Percentiles rank a stretch among this genome's conserved stretches.
Conservation (phyloP, 306 rosid genomes). For the Elaeagnus macrophylla region DNA sequence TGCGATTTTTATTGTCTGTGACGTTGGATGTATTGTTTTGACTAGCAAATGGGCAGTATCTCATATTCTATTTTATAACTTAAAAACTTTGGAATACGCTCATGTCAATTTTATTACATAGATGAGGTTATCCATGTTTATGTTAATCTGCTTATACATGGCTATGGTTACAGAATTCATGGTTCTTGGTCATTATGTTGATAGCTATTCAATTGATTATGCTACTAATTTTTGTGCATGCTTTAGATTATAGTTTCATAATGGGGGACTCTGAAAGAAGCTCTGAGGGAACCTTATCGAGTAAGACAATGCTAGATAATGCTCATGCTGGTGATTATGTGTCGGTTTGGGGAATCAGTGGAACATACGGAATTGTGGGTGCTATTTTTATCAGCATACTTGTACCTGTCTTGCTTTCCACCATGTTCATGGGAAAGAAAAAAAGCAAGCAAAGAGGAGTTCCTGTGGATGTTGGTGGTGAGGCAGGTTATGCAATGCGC, state of each 20-base stretch:
- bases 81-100: too few species aligned
- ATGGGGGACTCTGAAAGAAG: conserved; percentile 35
- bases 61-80: too few species aligned
- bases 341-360: conserved; percentile 40
- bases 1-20: too few species aligned
- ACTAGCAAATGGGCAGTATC: too few species aligned
- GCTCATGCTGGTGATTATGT: conserved; percentile 24
- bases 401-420: conserved; percentile 37
- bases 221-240: too few species aligned
- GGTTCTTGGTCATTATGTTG: too few species aligned
- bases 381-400: conserved; percentile 48
- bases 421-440: conserved; percentile 46
- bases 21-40: too few species aligned
- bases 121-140: too few species aligned
- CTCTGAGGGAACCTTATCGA: conserved; percentile 15
- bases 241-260: conserved; percentile 1
- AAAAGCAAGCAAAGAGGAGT: conserved; percentile 69
- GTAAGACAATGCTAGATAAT: conserved; percentile 19
- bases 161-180: too few species aligned
- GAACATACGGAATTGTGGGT: conserved; percentile 43
- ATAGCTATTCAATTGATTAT: too few species aligned
- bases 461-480: conserved; percentile 55
- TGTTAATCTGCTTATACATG: too few species aligned
- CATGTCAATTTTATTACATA: too few species aligned
- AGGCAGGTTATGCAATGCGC: conserved; percentile 61